Percentiles rank a stretch among this genome's conserved stretches.
Evolutionary conservation across 2,329 filamentous ascomycete species (phyloP).

Genomic region (Pezicula neosporulosa): DNA sequence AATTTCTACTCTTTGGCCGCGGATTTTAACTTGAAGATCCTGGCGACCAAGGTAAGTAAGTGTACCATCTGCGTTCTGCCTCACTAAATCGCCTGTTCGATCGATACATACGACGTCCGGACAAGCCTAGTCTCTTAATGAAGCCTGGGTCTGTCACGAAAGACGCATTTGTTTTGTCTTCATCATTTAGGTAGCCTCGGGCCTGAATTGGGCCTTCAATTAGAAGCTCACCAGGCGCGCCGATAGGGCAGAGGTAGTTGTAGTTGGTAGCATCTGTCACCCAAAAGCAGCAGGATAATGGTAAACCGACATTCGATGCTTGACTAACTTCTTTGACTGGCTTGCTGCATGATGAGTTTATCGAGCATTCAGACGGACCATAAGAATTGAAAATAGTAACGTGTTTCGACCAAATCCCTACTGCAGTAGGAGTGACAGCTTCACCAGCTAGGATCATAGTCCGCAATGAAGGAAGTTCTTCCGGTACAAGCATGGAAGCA

Average conservation of each 20-base stretch:
- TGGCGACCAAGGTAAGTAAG: conserved; percentile 60
- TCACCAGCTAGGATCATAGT: conserved; percentile 14
- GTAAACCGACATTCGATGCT: conserved; percentile 9
- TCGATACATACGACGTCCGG: conserved; percentile 25
- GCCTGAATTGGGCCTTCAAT: conserved; percentile 18
- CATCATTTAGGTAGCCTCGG: conserved; percentile 17
- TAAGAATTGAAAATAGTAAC: conserved; percentile 11
- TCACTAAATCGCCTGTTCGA: conserved; percentile 28
- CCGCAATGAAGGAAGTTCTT: conserved; percentile 9
- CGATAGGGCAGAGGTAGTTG: conserved; percentile 11
- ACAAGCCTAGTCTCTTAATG: conserved; percentile 8
- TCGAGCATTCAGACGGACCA: conserved; percentile 14
- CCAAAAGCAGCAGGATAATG: conserved; percentile 7
- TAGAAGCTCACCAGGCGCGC: conserved; percentile 15
- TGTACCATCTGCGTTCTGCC: conserved; percentile 52
- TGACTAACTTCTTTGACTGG: conserved; percentile 4
- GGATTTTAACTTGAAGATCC: conserved; percentile 63
- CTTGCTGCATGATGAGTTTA: conserved; percentile 3
- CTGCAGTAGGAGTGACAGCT: conserved; percentile 9
- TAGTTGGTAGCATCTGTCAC: conserved; percentile 10
- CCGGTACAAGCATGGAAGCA: conserved; percentile 10
- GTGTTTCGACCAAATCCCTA: conserved; percentile 7
- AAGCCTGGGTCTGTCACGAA: conserved; percentile 12
- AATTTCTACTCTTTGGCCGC: conserved; percentile 61
- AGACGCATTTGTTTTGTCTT: conserved; percentile 6